phyloP scores from a whole-genome alignment of 2,329 filamentous ascomycete species.

The Chrysoporthe austroafricana region DNA sequence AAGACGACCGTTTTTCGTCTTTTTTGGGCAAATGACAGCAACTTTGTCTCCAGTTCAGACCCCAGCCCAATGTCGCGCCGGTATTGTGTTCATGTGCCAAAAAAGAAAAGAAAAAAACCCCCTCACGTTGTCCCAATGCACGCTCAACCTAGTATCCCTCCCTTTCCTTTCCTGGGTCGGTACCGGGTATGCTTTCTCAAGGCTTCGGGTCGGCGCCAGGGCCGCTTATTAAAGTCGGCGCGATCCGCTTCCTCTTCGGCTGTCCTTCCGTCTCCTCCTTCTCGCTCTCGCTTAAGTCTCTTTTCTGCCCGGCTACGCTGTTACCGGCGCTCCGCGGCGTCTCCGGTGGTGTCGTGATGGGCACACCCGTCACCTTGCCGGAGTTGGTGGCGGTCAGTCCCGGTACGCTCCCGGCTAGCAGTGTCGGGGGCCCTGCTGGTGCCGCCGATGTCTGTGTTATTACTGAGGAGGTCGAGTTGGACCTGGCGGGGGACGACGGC shows the following conservation, averaged over 20 bases:
- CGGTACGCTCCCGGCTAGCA: slow-evolving; percentile 77
- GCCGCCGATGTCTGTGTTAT: slow-evolving; percentile 63
- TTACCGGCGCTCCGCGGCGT: slow-evolving; percentile 71
- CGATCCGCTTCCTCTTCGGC: slow-evolving; percentile 72
- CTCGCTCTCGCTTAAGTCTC: slow-evolving; percentile 60
- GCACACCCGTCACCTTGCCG: slow-evolving; percentile 63
- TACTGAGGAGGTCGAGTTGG: slow-evolving; percentile 83
- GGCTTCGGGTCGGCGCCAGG: slow-evolving; percentile 27
- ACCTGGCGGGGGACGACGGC: slow-evolving; percentile 78
- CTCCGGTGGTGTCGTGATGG: slow-evolving; percentile 87
- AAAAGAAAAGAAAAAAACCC: not conserved
- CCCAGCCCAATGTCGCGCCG: no score
- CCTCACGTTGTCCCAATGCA: not conserved
- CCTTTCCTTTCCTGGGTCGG: not conserved
- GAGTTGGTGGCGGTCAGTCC: slow-evolving; percentile 76
- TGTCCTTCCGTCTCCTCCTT: slow-evolving; percentile 54
- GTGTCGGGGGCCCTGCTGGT: slow-evolving; percentile 62
- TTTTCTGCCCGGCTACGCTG: slow-evolving; percentile 59
- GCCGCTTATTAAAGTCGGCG: slow-evolving; percentile 62
- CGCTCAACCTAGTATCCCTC: not conserved
- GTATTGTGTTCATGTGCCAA: not conserved
- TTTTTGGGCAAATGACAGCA: not conserved
- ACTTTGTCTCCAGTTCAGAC: not conserved
- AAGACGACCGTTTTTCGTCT: not conserved
- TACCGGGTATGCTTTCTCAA: not conserved